Evolutionary conservation across 495 filamentous ascomycete species (phyloP).

Genomic region (Polyplosphaeria fusca): DNA sequence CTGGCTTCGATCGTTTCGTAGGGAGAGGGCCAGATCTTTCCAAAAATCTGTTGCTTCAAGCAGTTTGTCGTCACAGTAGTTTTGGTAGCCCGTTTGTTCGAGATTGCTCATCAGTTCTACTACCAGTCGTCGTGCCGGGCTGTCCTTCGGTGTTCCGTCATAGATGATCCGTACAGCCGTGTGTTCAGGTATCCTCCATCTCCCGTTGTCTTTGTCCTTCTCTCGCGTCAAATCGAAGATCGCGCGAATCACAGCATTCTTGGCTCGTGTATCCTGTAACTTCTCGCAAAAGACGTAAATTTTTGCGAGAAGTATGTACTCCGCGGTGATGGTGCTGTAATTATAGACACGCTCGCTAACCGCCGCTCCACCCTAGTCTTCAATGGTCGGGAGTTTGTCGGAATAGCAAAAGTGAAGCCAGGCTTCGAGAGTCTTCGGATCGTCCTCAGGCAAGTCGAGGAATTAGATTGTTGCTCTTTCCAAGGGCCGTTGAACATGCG

Average conservation of each 20-base stretch:
- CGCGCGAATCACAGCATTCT: background rate
- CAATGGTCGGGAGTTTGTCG: background rate
- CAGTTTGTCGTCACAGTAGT: too few relatives aligned
- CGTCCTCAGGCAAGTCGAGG: background rate
- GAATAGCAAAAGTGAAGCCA: background rate
- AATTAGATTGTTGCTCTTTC: background rate
- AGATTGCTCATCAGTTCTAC: too few relatives aligned
- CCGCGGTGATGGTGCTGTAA: too few relatives aligned
- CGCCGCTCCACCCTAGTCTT: background rate
- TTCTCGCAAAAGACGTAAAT: background rate
- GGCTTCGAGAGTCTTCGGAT: background rate
- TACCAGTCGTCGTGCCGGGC: background rate
- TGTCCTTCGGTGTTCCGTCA: background rate
- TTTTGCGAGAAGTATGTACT: background rate
- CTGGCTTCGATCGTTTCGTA: too few relatives aligned
- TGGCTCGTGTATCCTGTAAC: background rate
- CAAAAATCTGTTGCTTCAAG: too few relatives aligned
- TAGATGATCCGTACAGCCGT: background rate
- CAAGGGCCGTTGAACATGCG: background rate
- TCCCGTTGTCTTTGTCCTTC: background rate
- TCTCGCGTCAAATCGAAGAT: background rate
- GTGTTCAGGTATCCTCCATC: background rate
- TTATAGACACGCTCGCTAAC: too few relatives aligned
- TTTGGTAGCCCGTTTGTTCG: too few relatives aligned
- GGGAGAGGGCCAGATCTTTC: too few relatives aligned